Evolutionary conservation across 768 basidiomycete species (phyloP).

Genomic region (Suillus paluster): DNA sequence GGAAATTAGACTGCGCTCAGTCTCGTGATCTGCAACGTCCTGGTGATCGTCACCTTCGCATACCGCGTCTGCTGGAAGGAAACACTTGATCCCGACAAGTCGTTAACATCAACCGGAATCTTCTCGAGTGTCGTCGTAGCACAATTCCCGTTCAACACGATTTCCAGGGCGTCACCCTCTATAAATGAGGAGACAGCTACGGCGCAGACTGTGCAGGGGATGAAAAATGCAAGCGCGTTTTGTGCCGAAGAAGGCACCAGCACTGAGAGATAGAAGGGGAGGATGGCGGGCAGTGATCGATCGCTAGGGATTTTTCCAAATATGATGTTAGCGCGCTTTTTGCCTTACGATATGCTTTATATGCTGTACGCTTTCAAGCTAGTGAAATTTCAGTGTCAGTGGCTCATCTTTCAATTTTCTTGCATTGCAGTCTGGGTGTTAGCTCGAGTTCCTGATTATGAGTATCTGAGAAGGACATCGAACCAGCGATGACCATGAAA

Average conservation of each 20-base stretch:
- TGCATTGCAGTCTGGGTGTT: neutral
- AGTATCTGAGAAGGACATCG: no score
- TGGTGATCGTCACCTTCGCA: conserved; percentile 2
- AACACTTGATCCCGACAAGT: neutral
- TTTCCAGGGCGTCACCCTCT: neutral
- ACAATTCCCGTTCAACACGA: neutral
- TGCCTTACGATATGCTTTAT: neutral
- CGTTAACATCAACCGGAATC: neutral
- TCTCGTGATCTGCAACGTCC: conserved; percentile 7
- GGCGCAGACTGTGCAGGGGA: neutral
- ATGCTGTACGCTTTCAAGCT: neutral
- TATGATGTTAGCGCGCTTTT: neutral
- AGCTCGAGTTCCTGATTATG: no score
- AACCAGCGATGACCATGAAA: no score
- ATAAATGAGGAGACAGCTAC: no score
- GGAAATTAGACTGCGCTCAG: conserved; percentile 3
- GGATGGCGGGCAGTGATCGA: neutral
- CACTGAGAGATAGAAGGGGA: no score
- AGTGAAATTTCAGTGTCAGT: neutral
- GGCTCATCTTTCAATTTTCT: neutral
- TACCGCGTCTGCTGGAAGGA: conserved; percentile 1
- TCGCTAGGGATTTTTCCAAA: neutral
- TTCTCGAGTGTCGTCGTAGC: neutral
- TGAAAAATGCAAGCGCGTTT: neutral
- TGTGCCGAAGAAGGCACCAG: no score